These are phyloP conservation scores for Saussurea involucrata DNA, from an alignment of 129 eudicot species.

Conservation along the genomic window DNA sequence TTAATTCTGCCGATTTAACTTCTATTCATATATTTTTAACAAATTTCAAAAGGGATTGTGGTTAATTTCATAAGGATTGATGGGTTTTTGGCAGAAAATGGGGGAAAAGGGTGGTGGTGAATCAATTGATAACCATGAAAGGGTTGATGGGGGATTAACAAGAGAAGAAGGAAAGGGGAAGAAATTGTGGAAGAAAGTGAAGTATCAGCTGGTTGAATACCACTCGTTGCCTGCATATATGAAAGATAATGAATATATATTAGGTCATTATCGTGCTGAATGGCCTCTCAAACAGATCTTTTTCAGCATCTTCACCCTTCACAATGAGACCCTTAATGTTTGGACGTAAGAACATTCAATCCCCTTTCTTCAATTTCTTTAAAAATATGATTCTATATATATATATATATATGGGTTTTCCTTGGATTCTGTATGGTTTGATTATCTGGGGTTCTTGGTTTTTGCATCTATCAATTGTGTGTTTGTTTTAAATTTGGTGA, in stretches of 20 bases:
- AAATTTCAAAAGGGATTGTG: background rate
- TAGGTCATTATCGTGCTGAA: slow-evolving; percentile 78
- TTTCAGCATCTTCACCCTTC: slow-evolving; percentile 76
- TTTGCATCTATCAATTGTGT: background rate
- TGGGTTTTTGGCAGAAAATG: slow-evolving; percentile 18
- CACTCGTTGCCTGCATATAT: slow-evolving; percentile 80
- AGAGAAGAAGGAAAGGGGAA: slow-evolving; percentile 62
- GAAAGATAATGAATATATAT: slow-evolving; percentile 89
- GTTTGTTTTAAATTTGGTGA: background rate
- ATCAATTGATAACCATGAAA: slow-evolving; percentile 17
- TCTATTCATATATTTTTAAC: background rate
- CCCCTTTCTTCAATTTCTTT: background rate
- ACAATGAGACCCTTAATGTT: slow-evolving; percentile 93
- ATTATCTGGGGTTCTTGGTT: background rate
- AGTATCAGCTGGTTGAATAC: slow-evolving; percentile 91
- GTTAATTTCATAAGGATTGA: background rate
- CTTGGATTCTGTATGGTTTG: background rate
- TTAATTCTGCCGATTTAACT: slow-evolving; percentile 2
- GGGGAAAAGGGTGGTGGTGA: slow-evolving; percentile 25
- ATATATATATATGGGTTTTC: background rate
- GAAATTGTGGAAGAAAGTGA: slow-evolving; percentile 87
- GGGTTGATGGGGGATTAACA: slow-evolving; percentile 4
- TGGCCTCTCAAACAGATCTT: slow-evolving; percentile 81
- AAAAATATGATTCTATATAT: background rate
- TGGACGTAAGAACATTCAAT: slow-evolving; percentile 73